Evolutionary conservation across 768 basidiomycete genomes (phyloP).

Genomic region (Tricholoma bakamatsutake): DNA sequence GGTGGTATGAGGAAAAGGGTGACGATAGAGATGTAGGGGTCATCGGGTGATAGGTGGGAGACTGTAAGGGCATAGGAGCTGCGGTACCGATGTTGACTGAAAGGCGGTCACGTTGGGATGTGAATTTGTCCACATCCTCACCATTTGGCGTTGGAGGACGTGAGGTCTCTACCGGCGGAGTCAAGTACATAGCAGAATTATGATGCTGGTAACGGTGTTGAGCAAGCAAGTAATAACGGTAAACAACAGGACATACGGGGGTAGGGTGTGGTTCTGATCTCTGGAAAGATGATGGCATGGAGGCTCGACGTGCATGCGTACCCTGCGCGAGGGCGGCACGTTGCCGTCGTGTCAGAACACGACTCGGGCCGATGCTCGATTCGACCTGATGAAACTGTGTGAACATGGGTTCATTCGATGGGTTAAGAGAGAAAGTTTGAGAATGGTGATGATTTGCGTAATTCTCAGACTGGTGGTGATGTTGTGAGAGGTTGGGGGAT

Average conservation of each 20-base stretch:
- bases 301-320: slow-evolving; percentile 17
- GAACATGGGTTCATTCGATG: slow-evolving; percentile 14
- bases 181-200: slow-evolving; percentile 28
- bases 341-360: slow-evolving; percentile 41
- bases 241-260: slow-evolving; percentile 14
- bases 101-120: slow-evolving; percentile 24
- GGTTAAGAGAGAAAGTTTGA: slow-evolving; percentile 13
- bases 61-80: slow-evolving; percentile 24
- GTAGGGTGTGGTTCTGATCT: slow-evolving; percentile 11
- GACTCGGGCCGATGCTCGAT: slow-evolving; percentile 47
- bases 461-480: slow-evolving; percentile 13
- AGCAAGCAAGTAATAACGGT: slow-evolving; percentile 10
- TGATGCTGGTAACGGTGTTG: slow-evolving; percentile 15
- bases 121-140: slow-evolving; percentile 26
- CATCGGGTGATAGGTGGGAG: slow-evolving; percentile 40
- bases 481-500: slow-evolving; percentile 24
- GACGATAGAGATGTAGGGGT: slow-evolving; percentile 41
- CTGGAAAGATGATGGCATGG: slow-evolving; percentile 15
- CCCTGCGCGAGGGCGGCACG: slow-evolving; percentile 25
- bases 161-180: slow-evolving; percentile 27
- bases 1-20: slow-evolving; percentile 36
- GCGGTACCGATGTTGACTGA: slow-evolving; percentile 23
- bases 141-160: slow-evolving; percentile 35
- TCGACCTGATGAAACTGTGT: slow-evolving; percentile 36
- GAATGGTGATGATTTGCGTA: slow-evolving; percentile 8